A percentile compares a stretch with the other conserved stretches of the same genome.
phyloP scores from a whole-genome alignment of 345 rosid genomes.

The Salix brachista region DNA sequence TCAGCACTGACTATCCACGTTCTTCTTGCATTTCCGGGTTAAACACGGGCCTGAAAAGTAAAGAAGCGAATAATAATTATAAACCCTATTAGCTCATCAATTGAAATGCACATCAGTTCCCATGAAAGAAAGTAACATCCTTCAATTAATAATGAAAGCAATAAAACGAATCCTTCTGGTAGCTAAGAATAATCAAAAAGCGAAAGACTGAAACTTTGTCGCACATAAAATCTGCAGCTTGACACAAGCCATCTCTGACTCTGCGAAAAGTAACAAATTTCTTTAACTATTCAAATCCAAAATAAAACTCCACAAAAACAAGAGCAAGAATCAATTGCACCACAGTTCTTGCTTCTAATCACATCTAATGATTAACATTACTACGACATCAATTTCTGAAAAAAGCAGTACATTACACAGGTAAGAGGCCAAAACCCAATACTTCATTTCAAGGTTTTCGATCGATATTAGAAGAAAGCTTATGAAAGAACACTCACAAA shows the following conservation, averaged over 20 bases:
- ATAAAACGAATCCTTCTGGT: background rate
- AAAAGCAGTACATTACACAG: background rate
- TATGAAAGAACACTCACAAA: background rate
- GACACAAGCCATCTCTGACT: background rate
- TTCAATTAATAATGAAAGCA: background rate
- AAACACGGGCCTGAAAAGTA: slow-evolving; percentile 12
- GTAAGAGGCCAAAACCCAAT: background rate
- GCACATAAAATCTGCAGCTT: background rate
- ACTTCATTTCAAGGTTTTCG: background rate
- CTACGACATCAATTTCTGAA: background rate
- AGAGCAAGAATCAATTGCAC: background rate
- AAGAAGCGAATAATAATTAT: background rate
- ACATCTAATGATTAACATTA: background rate
- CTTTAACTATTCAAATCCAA: background rate
- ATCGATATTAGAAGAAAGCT: background rate
- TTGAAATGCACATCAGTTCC: background rate
- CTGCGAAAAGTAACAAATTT: background rate
- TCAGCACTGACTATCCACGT: slow-evolving; percentile 12
- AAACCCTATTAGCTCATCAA: background rate
- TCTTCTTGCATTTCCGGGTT: slow-evolving; percentile 17
- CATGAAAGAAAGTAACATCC: background rate
- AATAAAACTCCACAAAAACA: background rate
- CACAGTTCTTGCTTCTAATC: background rate
- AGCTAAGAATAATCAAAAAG: background rate
- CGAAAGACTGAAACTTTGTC: background rate